Base-by-base conservation (phyloP, 179 eudicot species). In the Dionaea muscipula region DNA sequence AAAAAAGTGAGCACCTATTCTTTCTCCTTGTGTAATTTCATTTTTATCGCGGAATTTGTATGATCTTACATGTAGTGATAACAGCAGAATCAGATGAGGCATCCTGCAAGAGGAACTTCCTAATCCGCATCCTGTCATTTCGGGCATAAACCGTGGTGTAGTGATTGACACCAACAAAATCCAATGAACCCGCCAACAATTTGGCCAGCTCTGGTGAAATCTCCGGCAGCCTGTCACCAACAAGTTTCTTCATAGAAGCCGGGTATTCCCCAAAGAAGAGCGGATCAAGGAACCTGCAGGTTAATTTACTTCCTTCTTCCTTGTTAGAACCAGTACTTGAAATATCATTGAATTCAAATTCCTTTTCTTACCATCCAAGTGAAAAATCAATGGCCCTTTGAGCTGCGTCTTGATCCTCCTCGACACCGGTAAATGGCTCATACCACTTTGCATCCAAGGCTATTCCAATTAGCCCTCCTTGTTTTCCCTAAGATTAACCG, bases 281-380 rank as follows among this genome's bases (percentile, higher is more conserved):
- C 21, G 97, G 97, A 73, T 86, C 95, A 44, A 90, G 81, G 62
- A 90, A 86, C 97, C 97, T 89, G 83, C n/a, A n/a, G n/a, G n/a
- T n/a, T n/a, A n/a, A n/a, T n/a, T n/a, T n/a, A 59, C 61, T 57
- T 53, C 71, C 45, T 27, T 44, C 17, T 24, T 56, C 39, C 25
- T 27, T 57, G 68, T 67, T 52, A 62, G 25, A 49, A 10, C 46
- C 26, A 15, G 26, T 64, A 35, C n/a, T 0, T 26, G 11, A 54
- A 43, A 15, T 18, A 17, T 17, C 27, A 24, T n/a, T n/a, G n/a
- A n/a, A n/a, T n/a, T n/a, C n/a, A n/a, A n/a, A n/a, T n/a, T n/a
- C n/a, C n/a, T n/a, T n/a, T n/a, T n/a, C n/a, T 71, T 83, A 85
- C 95, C 95, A 91, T 73, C 94, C 95, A 55, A 91, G 78, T 23